Conservation (phyloP, 495 filamentous ascomycete genomes). For the Hypoxylon fragiforme region DNA sequence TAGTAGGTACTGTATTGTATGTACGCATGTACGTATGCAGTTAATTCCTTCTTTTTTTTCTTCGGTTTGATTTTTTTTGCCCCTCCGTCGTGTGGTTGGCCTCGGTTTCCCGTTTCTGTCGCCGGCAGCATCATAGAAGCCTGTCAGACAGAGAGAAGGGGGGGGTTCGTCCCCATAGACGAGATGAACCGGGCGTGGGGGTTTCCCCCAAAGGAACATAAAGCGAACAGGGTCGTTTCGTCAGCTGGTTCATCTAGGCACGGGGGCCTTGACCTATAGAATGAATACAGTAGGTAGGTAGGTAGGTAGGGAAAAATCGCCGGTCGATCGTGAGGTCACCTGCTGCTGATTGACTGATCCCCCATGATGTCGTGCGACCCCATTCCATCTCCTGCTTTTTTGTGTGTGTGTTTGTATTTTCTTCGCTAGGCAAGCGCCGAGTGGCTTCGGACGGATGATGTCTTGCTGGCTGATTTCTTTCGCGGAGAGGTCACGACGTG, state of each 20-base stretch:
- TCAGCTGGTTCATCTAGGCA: constrained; percentile 25
- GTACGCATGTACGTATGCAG: background rate
- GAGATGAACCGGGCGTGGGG: constrained; percentile 34
- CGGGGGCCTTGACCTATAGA: background rate
- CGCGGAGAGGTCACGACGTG: too few species aligned
- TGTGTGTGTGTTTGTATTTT: too few species aligned
- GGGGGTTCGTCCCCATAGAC: constrained; percentile 32
- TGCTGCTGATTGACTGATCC: constrained; percentile 20
- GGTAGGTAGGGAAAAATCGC: constrained; percentile 13
- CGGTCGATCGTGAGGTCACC: constrained; percentile 33
- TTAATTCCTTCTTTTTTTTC: constrained; percentile 1
- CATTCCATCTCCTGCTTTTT: constrained; percentile 20
- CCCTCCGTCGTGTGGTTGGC: constrained; percentile 9
- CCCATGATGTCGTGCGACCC: constrained; percentile 25
- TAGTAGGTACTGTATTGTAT: too few species aligned
- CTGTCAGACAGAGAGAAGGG: constrained; percentile 17
- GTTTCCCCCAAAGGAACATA: constrained; percentile 14
- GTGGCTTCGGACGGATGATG: constrained; percentile 23
- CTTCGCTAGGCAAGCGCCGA: constrained; percentile 16
- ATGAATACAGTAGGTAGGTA: background rate
- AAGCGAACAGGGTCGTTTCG: constrained; percentile 26
- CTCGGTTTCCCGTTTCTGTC: constrained; percentile 35
- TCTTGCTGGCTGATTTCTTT: constrained; percentile 27
- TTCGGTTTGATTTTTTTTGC: constrained; percentile 3
- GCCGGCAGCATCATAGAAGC: constrained; percentile 24